phyloP scores from a whole-genome alignment of 805 yeast genomes.

The Ogataea paradorogensis region DNA sequence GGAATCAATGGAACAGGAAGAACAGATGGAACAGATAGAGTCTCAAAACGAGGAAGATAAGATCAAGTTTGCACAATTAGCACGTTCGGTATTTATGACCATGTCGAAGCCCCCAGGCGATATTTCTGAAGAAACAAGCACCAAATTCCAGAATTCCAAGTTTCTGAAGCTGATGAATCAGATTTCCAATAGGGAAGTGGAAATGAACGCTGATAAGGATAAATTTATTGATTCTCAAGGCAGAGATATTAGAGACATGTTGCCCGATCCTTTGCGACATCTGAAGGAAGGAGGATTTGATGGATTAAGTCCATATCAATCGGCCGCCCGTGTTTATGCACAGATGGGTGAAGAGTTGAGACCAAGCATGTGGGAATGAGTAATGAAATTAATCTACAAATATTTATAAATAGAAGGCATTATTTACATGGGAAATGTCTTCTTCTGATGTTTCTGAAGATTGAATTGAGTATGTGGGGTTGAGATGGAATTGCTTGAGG shows the following conservation, averaged over 20 bases:
- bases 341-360: conserved; percentile 18
- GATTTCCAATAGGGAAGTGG: conserved; percentile 39
- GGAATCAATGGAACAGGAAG: conserved; percentile 4
- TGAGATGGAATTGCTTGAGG: too few species aligned
- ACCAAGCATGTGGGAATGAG: conserved; percentile 24
- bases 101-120: conserved; percentile 34
- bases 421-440: too few species aligned
- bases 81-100: conserved; percentile 36
- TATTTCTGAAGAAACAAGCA: conserved; percentile 30
- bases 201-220: conserved; percentile 35
- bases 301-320: conserved; percentile 22
- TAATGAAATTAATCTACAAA: background rate
- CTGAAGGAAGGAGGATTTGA: conserved; percentile 22
- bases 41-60: conserved; percentile 30
- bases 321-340: conserved; percentile 23
- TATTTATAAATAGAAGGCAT: background rate
- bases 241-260: conserved; percentile 34
- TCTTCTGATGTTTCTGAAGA: too few species aligned
- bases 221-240: conserved; percentile 38
- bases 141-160: conserved; percentile 39
- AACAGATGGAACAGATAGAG: conserved; percentile 10
- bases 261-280: conserved; percentile 30
- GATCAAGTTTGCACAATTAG: conserved; percentile 38
- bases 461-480: too few species aligned
- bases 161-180: conserved; percentile 41